These are phyloP conservation scores for Eragrostis tef DNA, from an alignment of 202 grass and related monocot genomes.

Conservation along the genomic window DNA sequence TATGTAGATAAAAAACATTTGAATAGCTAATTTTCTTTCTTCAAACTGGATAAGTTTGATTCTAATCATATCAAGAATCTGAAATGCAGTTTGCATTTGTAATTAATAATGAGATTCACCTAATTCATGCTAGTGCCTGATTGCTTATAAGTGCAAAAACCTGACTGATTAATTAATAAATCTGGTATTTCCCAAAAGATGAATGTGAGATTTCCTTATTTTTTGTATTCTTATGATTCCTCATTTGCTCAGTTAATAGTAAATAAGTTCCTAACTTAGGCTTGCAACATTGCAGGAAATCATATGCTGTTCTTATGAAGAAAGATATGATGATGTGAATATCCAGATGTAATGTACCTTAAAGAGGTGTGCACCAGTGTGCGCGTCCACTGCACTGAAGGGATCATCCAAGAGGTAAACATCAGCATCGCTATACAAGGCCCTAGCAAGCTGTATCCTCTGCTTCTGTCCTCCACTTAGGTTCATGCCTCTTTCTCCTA, in stretches of 20 bases:
- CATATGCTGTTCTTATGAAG: background rate
- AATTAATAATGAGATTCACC: background rate
- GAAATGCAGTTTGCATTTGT: conserved; percentile 7
- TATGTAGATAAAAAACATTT: background rate
- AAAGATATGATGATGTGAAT: conserved; percentile 26
- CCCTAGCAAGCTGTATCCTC: conserved; percentile 89
- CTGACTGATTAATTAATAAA: conserved; percentile 7
- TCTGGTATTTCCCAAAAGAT: background rate
- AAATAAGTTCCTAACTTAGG: background rate
- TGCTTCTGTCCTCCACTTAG: conserved; percentile 97
- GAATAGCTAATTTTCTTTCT: conserved; percentile 13
- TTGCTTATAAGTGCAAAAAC: conserved; percentile 16
- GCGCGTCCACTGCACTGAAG: conserved; percentile 93
- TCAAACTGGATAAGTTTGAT: background rate
- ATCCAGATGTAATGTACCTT: conserved; percentile 54
- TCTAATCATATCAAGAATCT: conserved; percentile 17
- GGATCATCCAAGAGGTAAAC: conserved; percentile 90
- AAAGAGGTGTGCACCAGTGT: conserved; percentile 86
- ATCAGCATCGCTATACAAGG: conserved; percentile 77
- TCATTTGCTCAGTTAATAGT: background rate
- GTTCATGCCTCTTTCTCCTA: conserved; percentile 87
- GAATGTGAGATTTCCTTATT: background rate
- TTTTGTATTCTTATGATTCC: conserved; percentile 14
- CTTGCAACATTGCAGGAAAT: background rate
- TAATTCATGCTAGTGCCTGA: conserved; percentile 11